A percentile compares a stretch with the other conserved stretches of the same genome.
Conservation (phyloP, 306 rosid genomes). For the Pachyrhizus erosus region DNA sequence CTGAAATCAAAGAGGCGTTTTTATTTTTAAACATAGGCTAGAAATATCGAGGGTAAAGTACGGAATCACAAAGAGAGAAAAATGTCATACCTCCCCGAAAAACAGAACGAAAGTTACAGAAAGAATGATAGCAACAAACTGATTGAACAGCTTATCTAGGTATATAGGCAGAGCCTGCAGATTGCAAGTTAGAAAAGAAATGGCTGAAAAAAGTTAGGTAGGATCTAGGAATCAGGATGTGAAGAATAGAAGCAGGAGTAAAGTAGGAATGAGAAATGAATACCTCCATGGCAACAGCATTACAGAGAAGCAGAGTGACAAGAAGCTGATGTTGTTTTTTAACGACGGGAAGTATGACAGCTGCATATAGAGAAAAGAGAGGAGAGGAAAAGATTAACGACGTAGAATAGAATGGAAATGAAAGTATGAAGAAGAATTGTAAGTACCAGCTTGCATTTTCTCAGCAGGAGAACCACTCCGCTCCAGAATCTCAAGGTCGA, state of each 20-base stretch:
- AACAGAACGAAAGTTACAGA: conserved; percentile 92
- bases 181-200: conserved; percentile 55
- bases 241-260: too few relatives aligned
- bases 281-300: conserved; percentile 94
- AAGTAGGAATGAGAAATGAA: background rate
- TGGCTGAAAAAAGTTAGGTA: conserved; percentile 40
- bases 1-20: conserved; percentile 49
- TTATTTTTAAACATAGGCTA: background rate
- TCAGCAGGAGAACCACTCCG: conserved; percentile 86
- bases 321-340: conserved; percentile 98
- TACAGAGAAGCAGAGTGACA: conserved; percentile 91
- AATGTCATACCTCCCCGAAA: conserved; percentile 82
- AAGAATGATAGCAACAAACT: conserved; percentile 89
- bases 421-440: background rate
- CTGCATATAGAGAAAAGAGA: conserved; percentile 45
- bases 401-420: background rate
- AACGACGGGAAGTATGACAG: conserved; percentile 87
- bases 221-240: conserved; percentile 31
- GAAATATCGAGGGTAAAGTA: conserved; percentile 17
- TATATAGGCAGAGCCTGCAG: conserved; percentile 97
- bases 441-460: conserved; percentile 84
- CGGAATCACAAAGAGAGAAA: background rate
- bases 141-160: conserved; percentile 89
- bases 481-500: conserved; percentile 93
- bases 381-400: background rate